Conservation (phyloP, 2,329 filamentous ascomycete genomes). For the Mycosphaerelloides madeirae region DNA sequence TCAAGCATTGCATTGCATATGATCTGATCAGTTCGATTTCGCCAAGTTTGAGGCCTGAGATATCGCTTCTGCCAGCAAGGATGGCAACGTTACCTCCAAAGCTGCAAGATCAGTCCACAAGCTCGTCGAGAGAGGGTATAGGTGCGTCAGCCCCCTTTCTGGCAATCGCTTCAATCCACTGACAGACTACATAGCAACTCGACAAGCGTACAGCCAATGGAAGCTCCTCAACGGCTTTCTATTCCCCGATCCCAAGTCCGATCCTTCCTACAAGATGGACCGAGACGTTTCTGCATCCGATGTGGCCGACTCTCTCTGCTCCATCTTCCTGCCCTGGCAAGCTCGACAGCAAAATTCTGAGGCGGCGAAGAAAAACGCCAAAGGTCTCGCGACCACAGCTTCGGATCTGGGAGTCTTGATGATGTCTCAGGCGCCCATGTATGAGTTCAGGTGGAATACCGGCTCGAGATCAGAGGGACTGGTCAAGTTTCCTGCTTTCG, state of each 20-base stretch:
- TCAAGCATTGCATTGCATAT: slow-evolving; percentile 10
- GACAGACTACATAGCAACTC: not conserved
- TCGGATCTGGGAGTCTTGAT: not conserved
- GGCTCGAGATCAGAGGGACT: not conserved
- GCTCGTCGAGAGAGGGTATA: too few relatives aligned
- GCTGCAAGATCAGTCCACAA: not conserved
- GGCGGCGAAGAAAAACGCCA: not conserved
- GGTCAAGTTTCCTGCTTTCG: not conserved
- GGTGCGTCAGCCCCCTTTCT: too few relatives aligned
- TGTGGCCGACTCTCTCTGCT: not conserved
- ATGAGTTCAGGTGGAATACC: not conserved
- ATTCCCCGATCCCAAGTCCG: not conserved
- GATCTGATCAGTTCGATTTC: not conserved
- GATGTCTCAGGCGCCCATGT: not conserved
- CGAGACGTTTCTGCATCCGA: not conserved
- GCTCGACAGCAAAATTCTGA: not conserved
- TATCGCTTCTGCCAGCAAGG: not conserved
- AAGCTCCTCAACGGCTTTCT: not conserved
- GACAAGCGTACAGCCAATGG: not conserved
- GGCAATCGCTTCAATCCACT: too few relatives aligned
- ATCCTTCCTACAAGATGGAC: not conserved
- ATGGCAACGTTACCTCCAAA: not conserved
- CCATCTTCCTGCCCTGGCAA: not conserved
- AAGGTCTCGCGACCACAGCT: not conserved
- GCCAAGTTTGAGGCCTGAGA: not conserved